phyloP scores from a whole-genome alignment of 805 yeast genomes.

The Candida peoriensis region DNA sequence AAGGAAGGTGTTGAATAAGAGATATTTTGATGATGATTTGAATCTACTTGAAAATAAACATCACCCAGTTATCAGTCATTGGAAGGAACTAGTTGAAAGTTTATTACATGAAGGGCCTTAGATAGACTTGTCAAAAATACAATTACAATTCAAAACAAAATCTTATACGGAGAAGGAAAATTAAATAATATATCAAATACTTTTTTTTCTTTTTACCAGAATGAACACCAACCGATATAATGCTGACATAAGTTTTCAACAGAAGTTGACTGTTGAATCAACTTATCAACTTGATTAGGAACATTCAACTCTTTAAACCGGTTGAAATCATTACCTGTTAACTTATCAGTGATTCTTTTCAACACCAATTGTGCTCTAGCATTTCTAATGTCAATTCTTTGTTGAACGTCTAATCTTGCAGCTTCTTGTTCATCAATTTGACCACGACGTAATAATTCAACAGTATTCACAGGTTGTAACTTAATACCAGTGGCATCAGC shows the following conservation, averaged over 20 bases:
- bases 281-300: constrained; percentile 85
- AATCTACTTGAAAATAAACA: constrained; percentile 21
- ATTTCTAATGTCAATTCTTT: constrained; percentile 67
- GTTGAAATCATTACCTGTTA: constrained; percentile 90
- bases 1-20: constrained; percentile 46
- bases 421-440: constrained; percentile 78
- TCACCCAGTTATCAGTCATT: constrained; percentile 35
- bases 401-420: constrained; percentile 60
- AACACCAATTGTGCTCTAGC: constrained; percentile 89
- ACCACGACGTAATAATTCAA: constrained; percentile 64
- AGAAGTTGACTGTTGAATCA: constrained; percentile 94
- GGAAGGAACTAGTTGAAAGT: constrained; percentile 30
- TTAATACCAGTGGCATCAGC: constrained; percentile 69
- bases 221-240: constrained; percentile 98
- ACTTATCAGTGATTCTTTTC: constrained; percentile 84
- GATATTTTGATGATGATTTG: constrained; percentile 44
- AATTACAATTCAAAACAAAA: too few relatives aligned
- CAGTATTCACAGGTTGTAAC: constrained; percentile 63
- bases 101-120: constrained; percentile 8
- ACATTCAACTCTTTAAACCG: constrained; percentile 67
- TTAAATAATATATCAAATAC: neutral
- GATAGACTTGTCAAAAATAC: too few relatives aligned
- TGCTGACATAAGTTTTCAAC: constrained; percentile 96
- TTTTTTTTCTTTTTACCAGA: constrained; percentile 57
- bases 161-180: too few relatives aligned